A percentile compares a stretch with the other conserved stretches of the same genome.
Evolutionary conservation across 2,329 filamentous ascomycete species (phyloP).

Genomic region (Aspergillus costaricaensis): DNA sequence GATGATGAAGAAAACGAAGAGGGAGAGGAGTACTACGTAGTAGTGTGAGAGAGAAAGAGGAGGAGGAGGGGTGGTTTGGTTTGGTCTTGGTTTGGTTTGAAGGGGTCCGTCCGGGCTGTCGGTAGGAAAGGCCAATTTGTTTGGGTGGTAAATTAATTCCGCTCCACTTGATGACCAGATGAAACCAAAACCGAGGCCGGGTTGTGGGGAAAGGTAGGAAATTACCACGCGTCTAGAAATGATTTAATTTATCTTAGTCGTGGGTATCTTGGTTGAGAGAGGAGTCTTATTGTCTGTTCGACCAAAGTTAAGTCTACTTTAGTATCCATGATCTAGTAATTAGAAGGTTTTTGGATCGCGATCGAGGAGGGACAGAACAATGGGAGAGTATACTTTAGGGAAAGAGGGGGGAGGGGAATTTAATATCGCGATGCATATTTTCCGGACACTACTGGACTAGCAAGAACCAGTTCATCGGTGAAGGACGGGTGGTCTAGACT

Average conservation of each 20-base stretch:
- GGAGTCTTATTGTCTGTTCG: too few relatives aligned
- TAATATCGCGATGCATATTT: not conserved
- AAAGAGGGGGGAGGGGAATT: not conserved
- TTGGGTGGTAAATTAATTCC: slow-evolving; percentile 7
- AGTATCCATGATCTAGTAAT: too few relatives aligned
- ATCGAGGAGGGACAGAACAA: not conserved
- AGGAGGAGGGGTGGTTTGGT: not conserved
- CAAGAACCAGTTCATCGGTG: slow-evolving; percentile 4
- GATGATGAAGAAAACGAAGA: too few relatives aligned
- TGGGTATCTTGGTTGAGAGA: too few relatives aligned
- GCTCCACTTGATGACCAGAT: slow-evolving; percentile 15
- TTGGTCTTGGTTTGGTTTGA: too few relatives aligned
- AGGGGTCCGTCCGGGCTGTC: too few relatives aligned
- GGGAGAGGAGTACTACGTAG: not conserved
- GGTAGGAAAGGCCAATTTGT: not conserved
- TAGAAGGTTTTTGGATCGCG: not conserved
- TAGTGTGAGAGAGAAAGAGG: not conserved
- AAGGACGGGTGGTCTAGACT: not conserved
- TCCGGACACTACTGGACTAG: not conserved
- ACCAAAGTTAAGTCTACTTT: too few relatives aligned
- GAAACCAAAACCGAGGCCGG: slow-evolving; percentile 17
- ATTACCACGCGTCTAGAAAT: slow-evolving; percentile 4
- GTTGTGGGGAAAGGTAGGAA: slow-evolving; percentile 15
- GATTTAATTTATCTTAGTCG: not conserved
- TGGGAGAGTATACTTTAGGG: too few relatives aligned